Evolutionary conservation across 2,329 filamentous ascomycete species (phyloP).

Genomic region (Sporothrix pallida): DNA sequence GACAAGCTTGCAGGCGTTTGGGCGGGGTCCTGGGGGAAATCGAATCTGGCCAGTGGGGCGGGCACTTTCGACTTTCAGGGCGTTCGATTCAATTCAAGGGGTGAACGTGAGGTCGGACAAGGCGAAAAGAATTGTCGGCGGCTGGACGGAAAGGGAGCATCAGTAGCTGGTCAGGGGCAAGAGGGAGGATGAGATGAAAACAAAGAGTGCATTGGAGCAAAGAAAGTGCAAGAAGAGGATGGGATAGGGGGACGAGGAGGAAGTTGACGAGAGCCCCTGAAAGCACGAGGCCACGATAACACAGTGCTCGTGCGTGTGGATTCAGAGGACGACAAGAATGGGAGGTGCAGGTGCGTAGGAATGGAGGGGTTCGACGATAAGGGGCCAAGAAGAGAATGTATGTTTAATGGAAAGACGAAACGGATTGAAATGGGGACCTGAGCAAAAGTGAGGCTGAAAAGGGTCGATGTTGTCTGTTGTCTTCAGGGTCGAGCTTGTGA

Average conservation of each 20-base stretch:
- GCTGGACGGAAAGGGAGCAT: neutral
- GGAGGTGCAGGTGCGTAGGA: neutral
- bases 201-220: too few relatives aligned
- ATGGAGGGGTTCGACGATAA: slow-evolving; percentile 22
- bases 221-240: neutral
- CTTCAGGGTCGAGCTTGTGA: neutral
- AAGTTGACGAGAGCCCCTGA: neutral
- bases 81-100: neutral
- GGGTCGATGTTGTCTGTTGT: neutral
- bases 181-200: neutral
- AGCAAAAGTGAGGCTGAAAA: neutral
- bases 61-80: neutral
- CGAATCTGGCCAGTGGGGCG: slow-evolving; percentile 21
- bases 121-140: neutral
- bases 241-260: neutral
- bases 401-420: neutral
- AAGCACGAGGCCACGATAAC: slow-evolving; percentile 24
- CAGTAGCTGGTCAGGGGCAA: neutral
- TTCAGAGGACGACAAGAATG: neutral
- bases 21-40: slow-evolving; percentile 6
- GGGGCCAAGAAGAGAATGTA: neutral
- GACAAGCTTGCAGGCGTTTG: slow-evolving; percentile 17
- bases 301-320: neutral
- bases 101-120: slow-evolving; percentile 16
- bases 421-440: neutral